These are phyloP conservation scores for Microbotryum intermedium DNA, from an alignment of 1,284 basidiomycete genomes.

Conservation along the genomic window DNA sequence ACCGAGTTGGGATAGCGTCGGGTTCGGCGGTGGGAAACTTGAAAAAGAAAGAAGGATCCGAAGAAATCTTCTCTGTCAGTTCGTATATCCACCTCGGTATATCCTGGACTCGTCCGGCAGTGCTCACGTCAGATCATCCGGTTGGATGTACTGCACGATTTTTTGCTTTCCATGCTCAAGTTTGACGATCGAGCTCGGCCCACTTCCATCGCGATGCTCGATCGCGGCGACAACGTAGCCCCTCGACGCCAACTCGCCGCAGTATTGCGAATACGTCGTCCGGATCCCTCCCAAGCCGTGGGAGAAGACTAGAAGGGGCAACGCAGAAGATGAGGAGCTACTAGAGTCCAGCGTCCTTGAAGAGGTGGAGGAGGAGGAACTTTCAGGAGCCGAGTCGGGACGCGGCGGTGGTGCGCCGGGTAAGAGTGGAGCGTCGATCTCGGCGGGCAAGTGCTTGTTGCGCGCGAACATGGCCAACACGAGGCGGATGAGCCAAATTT, in stretches of 20 bases:
- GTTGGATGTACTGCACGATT: conserved; percentile 45
- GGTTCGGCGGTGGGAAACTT: conserved; percentile 36
- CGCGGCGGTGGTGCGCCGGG: conserved; percentile 3
- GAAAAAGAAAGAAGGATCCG: not conserved
- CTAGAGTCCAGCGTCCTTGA: not conserved
- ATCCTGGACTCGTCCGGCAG: not conserved
- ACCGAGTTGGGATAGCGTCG: conserved; percentile 38
- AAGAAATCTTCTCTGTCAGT: not conserved
- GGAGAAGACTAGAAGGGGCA: conserved; percentile 49
- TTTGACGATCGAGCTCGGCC: conserved; percentile 42
- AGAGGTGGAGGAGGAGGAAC: too few relatives aligned
- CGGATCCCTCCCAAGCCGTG: conserved; percentile 69
- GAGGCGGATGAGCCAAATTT: conserved; percentile 5
- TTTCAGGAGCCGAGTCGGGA: not conserved
- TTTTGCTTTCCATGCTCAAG: conserved; percentile 9
- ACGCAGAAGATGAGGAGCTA: conserved; percentile 49
- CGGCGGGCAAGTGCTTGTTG: conserved; percentile 5
- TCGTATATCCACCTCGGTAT: too few relatives aligned
- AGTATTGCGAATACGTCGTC: conserved; percentile 59
- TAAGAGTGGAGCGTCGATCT: not conserved
- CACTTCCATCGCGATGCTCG: conserved; percentile 69
- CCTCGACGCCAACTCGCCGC: conserved; percentile 57
- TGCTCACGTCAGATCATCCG: conserved; percentile 49
- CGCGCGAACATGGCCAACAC: not conserved
- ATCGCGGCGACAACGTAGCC: conserved; percentile 67